A percentile compares a stretch with the other conserved stretches of the same genome.
These are phyloP conservation scores for Colletotrichum sp. DNA, from an alignment of 2,329 filamentous ascomycete species.

Conservation along the genomic window DNA sequence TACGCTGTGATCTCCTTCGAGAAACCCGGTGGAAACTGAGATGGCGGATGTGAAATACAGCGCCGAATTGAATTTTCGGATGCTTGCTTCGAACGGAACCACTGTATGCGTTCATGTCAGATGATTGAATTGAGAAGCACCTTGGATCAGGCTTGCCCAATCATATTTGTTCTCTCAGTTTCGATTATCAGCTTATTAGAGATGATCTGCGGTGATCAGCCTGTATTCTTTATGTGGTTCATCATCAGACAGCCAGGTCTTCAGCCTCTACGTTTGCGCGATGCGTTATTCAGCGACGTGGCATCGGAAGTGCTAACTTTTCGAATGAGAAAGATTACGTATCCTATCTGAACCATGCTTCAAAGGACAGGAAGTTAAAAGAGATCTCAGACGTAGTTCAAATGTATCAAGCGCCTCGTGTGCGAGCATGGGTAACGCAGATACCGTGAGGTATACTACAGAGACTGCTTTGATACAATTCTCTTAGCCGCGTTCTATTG, in stretches of 20 bases:
- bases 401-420: no score
- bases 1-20: slow-evolving; percentile 65
- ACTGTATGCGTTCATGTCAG: background rate
- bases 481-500: no score
- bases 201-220: background rate
- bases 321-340: no score
- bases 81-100: background rate
- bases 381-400: no score
- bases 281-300: background rate
- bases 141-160: background rate
- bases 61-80: background rate
- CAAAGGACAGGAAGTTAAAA: no score
- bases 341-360: no score
- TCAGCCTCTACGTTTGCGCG: background rate
- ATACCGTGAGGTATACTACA: no score
- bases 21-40: slow-evolving; percentile 35
- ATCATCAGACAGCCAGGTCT: background rate
- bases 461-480: no score
- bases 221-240: background rate
- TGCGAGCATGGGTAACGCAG: no score
- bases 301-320: no score
- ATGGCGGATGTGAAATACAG: background rate
- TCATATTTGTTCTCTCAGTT: background rate
- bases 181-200: background rate
- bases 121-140: background rate